phyloP scores from a whole-genome alignment of 2,329 filamentous ascomycete genomes.

The Penicillium paneum region DNA sequence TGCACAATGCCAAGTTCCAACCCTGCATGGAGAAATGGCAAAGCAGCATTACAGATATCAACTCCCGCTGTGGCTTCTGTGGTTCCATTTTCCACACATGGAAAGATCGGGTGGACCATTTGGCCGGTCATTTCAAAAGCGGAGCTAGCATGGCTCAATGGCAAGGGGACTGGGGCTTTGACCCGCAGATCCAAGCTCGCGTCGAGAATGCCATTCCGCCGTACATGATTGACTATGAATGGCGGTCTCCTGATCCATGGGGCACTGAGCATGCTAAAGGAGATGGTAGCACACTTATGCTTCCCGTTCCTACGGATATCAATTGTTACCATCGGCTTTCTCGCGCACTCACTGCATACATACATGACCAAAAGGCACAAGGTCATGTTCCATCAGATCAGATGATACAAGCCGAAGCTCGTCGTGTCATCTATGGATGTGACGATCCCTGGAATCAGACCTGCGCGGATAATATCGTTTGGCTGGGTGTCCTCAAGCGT shows the following conservation, averaged over 20 bases:
- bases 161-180: slow-evolving; percentile 44
- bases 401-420: slow-evolving; percentile 37
- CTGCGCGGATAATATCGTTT: slow-evolving; percentile 47
- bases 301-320: slow-evolving; percentile 33
- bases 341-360: slow-evolving; percentile 39
- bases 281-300: slow-evolving; percentile 9
- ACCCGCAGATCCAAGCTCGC: slow-evolving; percentile 33
- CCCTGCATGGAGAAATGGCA: slow-evolving; percentile 59
- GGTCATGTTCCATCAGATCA: slow-evolving; percentile 39
- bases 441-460: slow-evolving; percentile 44
- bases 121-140: slow-evolving; percentile 41
- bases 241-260: slow-evolving; percentile 32
- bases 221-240: slow-evolving; percentile 37
- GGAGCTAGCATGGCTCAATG: slow-evolving; percentile 39
- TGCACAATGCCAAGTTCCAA: slow-evolving; percentile 57
- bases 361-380: slow-evolving; percentile 33
- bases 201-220: slow-evolving; percentile 40
- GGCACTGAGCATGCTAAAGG: slow-evolving; percentile 21
- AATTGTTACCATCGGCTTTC: slow-evolving; percentile 45
- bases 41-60: slow-evolving; percentile 53
- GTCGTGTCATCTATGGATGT: slow-evolving; percentile 33
- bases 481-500: slow-evolving; percentile 46
- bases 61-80: slow-evolving; percentile 48
- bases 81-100: slow-evolving; percentile 40
- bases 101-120: slow-evolving; percentile 44